Conservation (phyloP, 2,329 filamentous ascomycete genomes). For the Annulohypoxylon truncatum region DNA sequence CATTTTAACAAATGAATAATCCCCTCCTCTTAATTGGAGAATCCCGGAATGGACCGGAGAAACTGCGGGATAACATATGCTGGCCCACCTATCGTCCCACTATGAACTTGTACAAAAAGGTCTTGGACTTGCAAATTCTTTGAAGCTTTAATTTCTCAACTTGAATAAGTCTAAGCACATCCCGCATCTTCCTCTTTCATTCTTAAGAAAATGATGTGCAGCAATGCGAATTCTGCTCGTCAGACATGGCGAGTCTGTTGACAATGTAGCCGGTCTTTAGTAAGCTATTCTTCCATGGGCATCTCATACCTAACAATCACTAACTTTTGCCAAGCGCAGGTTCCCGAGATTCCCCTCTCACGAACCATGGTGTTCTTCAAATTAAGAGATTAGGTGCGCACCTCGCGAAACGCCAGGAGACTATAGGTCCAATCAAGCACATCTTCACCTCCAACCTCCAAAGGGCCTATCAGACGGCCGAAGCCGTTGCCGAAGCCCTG, state of each 20-base stretch:
- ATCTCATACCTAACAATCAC: conserved; percentile 24
- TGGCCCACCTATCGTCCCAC: neutral
- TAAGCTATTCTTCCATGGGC: conserved; percentile 54
- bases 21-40: neutral
- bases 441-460: conserved; percentile 84
- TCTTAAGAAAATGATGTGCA: conserved; percentile 41
- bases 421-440: conserved; percentile 60
- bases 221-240: conserved; percentile 75
- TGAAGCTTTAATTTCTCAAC: neutral
- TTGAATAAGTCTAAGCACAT: neutral
- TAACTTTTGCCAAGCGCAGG: conserved; percentile 71
- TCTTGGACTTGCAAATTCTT: conserved; percentile 11
- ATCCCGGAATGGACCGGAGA: neutral
- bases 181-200: neutral
- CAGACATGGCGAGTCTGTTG: conserved; percentile 89
- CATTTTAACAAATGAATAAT: too few species aligned
- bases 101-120: conserved; percentile 7
- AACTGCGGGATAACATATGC: neutral
- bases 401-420: conserved; percentile 57
- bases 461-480: conserved; percentile 78
- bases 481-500: conserved; percentile 72
- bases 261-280: conserved; percentile 85
- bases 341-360: conserved; percentile 81
- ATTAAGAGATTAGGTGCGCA: conserved; percentile 76
- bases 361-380: conserved; percentile 84